Conservation (phyloP, 208 protist genomes). For the Trypanosoma lewisi region DNA sequence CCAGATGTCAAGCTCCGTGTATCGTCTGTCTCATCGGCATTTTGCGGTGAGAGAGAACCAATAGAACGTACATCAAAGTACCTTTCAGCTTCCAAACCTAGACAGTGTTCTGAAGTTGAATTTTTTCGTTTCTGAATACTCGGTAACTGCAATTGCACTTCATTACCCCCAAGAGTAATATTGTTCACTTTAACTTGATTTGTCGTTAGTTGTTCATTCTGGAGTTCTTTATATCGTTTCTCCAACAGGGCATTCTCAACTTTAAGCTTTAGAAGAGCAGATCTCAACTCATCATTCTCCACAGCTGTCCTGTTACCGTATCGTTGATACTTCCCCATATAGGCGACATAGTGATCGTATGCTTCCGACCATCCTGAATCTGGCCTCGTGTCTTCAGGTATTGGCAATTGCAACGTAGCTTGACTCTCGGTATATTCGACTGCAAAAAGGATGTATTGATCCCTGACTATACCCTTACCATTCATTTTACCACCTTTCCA, state of each 20-base stretch:
- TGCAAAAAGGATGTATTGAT: constrained; percentile 38
- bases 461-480: constrained; percentile 56
- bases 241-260: constrained; percentile 31
- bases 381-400: constrained; percentile 13
- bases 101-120: not conserved
- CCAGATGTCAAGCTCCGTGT: not conserved
- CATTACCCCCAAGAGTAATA: not conserved
- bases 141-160: not conserved
- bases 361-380: constrained; percentile 25
- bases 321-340: constrained; percentile 9
- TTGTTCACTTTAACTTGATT: not conserved
- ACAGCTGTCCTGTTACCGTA: not conserved
- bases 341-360: constrained; percentile 27
- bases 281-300: constrained; percentile 16
- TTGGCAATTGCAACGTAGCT: constrained; percentile 41
- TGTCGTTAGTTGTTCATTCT: constrained; percentile 10
- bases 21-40: not conserved
- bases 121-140: not conserved
- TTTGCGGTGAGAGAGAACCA: not conserved
- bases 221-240: constrained; percentile 29
- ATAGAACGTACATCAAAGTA: not conserved
- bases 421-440: constrained; percentile 62
- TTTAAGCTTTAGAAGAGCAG: constrained; percentile 22
- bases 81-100: not conserved
- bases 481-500: constrained; percentile 67